Percentiles rank a stretch among this genome's conserved stretches.
Conservation (phyloP, 225 moss, liverwort and hornwort genomes). For the Marchantia paleacea region DNA sequence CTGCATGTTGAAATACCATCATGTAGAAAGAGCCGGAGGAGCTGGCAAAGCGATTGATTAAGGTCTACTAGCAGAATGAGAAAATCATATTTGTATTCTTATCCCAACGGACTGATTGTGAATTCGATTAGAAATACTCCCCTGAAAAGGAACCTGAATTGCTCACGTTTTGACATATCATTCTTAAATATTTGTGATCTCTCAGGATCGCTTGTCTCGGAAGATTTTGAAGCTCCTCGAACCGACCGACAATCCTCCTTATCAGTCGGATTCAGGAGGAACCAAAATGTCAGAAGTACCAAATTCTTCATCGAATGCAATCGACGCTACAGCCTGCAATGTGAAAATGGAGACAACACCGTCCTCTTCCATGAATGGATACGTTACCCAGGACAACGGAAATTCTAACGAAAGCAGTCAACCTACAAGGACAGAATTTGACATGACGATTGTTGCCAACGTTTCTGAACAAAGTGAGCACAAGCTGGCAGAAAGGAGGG, state of each 20-base stretch:
- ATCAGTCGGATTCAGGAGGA: not conserved
- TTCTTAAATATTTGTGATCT: not conserved
- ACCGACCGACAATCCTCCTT: not conserved
- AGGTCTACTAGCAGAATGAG: not conserved
- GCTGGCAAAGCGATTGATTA: not conserved
- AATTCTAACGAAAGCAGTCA: not conserved
- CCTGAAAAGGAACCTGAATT: not conserved
- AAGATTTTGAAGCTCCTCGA: not conserved
- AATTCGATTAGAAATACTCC: not conserved
- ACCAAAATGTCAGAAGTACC: not conserved
- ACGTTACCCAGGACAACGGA: not conserved
- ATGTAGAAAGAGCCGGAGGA: not conserved
- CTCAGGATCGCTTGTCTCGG: not conserved
- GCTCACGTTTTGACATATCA: not conserved
- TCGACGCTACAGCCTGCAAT: not conserved
- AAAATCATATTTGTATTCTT: not conserved
- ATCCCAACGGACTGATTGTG: not conserved
- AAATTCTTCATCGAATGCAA: not conserved
- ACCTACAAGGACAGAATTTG: conserved; percentile 5
- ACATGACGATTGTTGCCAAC: conserved; percentile 63
- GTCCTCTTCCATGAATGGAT: not conserved
- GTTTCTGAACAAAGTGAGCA: conserved; percentile 45
- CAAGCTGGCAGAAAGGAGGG: conserved; percentile 54
- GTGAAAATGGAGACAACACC: not conserved
- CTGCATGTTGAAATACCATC: not conserved